phyloP scores from a whole-genome alignment of 2,329 filamentous ascomycete species.

The Immersiporthe knoxdaviesiana region DNA sequence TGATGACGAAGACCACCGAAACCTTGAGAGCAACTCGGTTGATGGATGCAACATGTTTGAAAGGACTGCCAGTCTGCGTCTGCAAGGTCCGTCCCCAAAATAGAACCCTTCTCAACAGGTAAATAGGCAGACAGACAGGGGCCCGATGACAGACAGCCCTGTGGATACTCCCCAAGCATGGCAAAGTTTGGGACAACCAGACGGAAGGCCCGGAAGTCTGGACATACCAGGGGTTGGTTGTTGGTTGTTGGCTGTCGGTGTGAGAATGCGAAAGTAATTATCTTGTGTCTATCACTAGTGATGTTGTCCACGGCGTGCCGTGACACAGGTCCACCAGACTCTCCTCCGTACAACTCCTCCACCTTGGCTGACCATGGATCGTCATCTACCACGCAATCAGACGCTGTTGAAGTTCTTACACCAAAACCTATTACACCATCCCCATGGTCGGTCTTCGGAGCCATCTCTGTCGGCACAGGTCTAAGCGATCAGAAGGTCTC shows the following conservation, averaged over 20 bases:
- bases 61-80: background rate
- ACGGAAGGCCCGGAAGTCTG: conserved; percentile 8
- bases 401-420: conserved; percentile 11
- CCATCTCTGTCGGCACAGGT: background rate
- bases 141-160: conserved; percentile 3
- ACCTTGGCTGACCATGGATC: background rate
- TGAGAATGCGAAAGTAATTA: conserved; percentile 11
- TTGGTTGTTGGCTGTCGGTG: background rate
- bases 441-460: background rate
- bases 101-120: background rate
- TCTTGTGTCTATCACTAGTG: conserved; percentile 21
- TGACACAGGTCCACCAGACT: conserved; percentile 2
- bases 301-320: conserved; percentile 11
- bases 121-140: background rate
- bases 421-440: conserved; percentile 16
- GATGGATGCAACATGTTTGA: background rate
- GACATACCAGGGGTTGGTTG: background rate
- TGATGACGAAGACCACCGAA: background rate
- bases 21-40: background rate
- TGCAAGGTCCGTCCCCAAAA: background rate
- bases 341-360: background rate
- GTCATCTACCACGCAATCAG: background rate
- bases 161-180: background rate
- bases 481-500: conserved; percentile 68
- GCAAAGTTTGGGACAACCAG: background rate